Evolutionary conservation across 768 basidiomycete genomes (phyloP).

Genomic region (Polyporus arcularius): DNA sequence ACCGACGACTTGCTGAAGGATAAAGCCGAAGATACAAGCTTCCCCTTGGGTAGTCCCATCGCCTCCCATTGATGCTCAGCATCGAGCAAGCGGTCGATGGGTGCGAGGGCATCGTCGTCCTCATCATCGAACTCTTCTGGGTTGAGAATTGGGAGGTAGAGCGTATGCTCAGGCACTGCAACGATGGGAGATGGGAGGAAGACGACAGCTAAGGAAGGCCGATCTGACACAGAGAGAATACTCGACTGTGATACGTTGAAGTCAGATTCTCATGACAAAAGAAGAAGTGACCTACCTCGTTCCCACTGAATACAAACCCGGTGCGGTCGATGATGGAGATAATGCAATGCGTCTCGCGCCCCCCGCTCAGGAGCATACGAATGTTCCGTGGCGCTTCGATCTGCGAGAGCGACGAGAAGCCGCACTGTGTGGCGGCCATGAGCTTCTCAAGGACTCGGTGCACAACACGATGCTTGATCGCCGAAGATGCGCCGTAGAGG

Average conservation of each 20-base stretch:
- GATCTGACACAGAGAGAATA: slow-evolving; percentile 36
- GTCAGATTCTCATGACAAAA: slow-evolving; percentile 34
- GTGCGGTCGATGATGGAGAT: slow-evolving; percentile 44
- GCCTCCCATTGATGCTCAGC: slow-evolving; percentile 35
- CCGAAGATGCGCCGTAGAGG: slow-evolving; percentile 64
- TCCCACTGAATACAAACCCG: slow-evolving; percentile 24
- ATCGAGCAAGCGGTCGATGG: slow-evolving; percentile 29
- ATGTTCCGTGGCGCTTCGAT: slow-evolving; percentile 16
- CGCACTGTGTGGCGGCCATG: slow-evolving; percentile 35
- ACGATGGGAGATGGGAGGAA: slow-evolving; percentile 55
- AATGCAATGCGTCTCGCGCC: slow-evolving; percentile 28
- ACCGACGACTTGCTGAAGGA: slow-evolving; percentile 33
- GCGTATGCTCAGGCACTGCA: slow-evolving; percentile 40
- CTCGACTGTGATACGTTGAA: slow-evolving; percentile 45
- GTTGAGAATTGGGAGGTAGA: slow-evolving; percentile 62
- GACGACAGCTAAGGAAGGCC: slow-evolving; percentile 66
- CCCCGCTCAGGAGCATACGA: slow-evolving; percentile 22
- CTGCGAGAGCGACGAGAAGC: slow-evolving; percentile 26
- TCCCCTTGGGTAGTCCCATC: slow-evolving; percentile 26
- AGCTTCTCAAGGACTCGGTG: slow-evolving; percentile 60
- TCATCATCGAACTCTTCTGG: slow-evolving; percentile 21
- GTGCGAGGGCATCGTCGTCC: slow-evolving; percentile 20
- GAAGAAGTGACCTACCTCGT: slow-evolving; percentile 38
- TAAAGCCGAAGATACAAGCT: slow-evolving; percentile 23
- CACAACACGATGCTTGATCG: slow-evolving; percentile 63